These are phyloP conservation scores for Acacia melanoxylon DNA, from an alignment of 306 rosid species.

Conservation along the genomic window DNA sequence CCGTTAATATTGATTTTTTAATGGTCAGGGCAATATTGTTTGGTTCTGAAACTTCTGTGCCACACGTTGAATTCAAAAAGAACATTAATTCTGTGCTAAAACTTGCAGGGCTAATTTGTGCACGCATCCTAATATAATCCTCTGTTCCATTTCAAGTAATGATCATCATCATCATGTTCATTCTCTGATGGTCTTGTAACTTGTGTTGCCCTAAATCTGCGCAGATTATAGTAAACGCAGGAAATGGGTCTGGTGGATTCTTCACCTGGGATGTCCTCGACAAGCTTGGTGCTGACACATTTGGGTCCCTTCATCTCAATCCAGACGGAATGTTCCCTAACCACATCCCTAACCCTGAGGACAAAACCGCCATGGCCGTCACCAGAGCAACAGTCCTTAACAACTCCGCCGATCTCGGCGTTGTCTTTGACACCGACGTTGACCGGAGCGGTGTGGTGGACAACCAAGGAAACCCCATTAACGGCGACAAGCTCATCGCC, in stretches of 20 bases:
- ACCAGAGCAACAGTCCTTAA: conserved; percentile 73
- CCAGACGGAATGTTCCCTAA: conserved; percentile 96
- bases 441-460: conserved; percentile 89
- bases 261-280: conserved; percentile 89
- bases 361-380: conserved; percentile 78
- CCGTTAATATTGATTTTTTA: too few species aligned
- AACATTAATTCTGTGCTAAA: too few species aligned
- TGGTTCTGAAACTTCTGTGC: too few species aligned
- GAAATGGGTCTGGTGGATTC: conserved; percentile 95
- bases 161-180: neutral
- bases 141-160: neutral
- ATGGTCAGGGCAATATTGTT: too few species aligned
- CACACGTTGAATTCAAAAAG: too few species aligned
- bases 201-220: conserved; percentile 1
- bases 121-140: neutral
- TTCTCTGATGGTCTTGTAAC: neutral
- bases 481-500: conserved; percentile 85
- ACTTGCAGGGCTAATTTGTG: too few species aligned
- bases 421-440: conserved; percentile 88
- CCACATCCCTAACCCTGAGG: conserved; percentile 92
- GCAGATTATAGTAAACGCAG: conserved; percentile 92
- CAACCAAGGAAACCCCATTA: conserved; percentile 65
- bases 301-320: conserved; percentile 81
- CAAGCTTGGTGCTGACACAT: conserved; percentile 91
- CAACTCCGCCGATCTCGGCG: conserved; percentile 73